A percentile compares a stretch with the other conserved stretches of the same genome.
Evolutionary conservation across 179 eudicot species (phyloP).

Genomic region (Actinidia chinensis): DNA sequence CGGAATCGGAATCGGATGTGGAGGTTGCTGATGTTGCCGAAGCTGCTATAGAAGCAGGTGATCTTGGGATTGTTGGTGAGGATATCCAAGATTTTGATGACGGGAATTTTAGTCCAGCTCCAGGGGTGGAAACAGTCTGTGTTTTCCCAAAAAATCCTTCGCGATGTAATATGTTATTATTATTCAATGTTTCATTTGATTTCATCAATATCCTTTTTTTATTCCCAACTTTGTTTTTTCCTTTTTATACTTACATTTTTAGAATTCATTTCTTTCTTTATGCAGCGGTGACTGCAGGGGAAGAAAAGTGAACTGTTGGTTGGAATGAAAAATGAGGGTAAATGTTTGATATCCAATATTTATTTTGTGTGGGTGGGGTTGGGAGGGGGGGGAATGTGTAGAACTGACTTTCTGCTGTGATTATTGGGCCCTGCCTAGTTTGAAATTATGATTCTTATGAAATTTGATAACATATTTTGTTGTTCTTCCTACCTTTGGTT

Average conservation of each 20-base stretch:
- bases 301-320: conserved; percentile 69
- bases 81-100: conserved; percentile 58
- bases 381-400: no score
- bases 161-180: conserved; percentile 36
- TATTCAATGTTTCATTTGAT: not conserved
- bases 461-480: not conserved
- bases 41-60: conserved; percentile 44
- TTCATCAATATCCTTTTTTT: not conserved
- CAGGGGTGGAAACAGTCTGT: conserved; percentile 77
- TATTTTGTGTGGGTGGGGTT: no score
- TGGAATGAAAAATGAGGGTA: conserved; percentile 88
- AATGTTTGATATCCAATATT: conserved; percentile 2
- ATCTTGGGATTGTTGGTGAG: conserved; percentile 74
- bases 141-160: conserved; percentile 79
- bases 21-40: conserved; percentile 28
- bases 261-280: conserved; percentile 7
- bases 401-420: not conserved
- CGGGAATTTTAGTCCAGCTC: conserved; percentile 56
- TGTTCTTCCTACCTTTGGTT: not conserved
- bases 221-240: not conserved
- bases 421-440: not conserved
- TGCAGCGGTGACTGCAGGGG: conserved; percentile 79
- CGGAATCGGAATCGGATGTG: conserved; percentile 49
- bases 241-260: not conserved
- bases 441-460: not conserved